Evolutionary conservation across 179 eudicot species (phyloP).

Genomic region (Patellifolia procumbens): DNA sequence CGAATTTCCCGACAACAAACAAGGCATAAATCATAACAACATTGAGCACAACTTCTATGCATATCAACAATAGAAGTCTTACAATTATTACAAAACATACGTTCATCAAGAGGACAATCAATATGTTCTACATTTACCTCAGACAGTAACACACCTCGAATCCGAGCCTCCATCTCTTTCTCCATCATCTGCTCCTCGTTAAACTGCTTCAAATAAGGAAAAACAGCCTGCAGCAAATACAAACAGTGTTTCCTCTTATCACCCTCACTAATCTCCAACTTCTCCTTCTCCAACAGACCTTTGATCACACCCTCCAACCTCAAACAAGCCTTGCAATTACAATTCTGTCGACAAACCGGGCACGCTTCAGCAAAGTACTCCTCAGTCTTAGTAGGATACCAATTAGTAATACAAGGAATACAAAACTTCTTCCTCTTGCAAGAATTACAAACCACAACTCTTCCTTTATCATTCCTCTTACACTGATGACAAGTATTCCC

Average conservation of each 20-base stretch:
- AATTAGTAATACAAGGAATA: constrained; percentile 35
- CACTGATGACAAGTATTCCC: constrained; percentile 48
- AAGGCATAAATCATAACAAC: constrained; percentile 75
- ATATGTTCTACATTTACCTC: constrained; percentile 41
- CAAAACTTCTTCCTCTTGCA: constrained; percentile 44
- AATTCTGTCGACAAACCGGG: constrained; percentile 59
- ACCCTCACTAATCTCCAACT: constrained; percentile 27
- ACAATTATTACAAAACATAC: constrained; percentile 70
- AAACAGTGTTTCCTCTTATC: constrained; percentile 45
- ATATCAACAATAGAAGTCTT: constrained; percentile 76
- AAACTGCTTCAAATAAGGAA: constrained; percentile 60
- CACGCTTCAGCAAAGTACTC: constrained; percentile 53
- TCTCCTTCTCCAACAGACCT: constrained; percentile 21
- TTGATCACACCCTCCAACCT: constrained; percentile 41
- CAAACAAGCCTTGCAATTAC: constrained; percentile 73
- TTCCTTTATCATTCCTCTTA: constrained; percentile 53
- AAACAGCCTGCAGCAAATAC: constrained; percentile 49
- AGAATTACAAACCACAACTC: constrained; percentile 32
- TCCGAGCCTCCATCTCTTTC: constrained; percentile 60
- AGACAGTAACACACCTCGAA: constrained; percentile 48
- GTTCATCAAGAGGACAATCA: constrained; percentile 48
- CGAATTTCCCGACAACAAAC: constrained; percentile 74
- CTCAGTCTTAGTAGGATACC: constrained; percentile 67
- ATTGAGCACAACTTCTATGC: constrained; percentile 68
- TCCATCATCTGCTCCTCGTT: constrained; percentile 64